Percentiles rank a stretch among this genome's conserved stretches.
phyloP scores from a whole-genome alignment of 2,329 filamentous ascomycete genomes.

The Fusarium tjaetaba region DNA sequence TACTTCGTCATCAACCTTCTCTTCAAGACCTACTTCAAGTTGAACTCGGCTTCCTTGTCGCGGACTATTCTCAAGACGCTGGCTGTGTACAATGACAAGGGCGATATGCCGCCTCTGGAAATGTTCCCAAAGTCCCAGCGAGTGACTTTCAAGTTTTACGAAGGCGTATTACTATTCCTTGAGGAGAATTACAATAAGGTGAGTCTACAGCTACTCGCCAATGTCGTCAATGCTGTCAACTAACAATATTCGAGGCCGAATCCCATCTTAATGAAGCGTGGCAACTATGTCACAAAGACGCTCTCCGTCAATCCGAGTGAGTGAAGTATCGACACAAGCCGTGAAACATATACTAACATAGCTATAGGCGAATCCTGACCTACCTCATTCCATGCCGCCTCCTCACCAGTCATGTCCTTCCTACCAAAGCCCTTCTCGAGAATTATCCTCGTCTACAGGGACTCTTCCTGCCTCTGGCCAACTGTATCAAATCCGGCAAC shows the following conservation, averaged over 20 bases:
- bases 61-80: conserved; percentile 90
- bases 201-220: conserved; percentile 17
- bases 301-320: conserved; percentile 82
- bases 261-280: conserved; percentile 83
- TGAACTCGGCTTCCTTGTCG: conserved; percentile 88
- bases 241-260: conserved; percentile 69
- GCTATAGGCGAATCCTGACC: conserved; percentile 80
- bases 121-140: conserved; percentile 89
- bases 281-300: conserved; percentile 78
- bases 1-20: conserved; percentile 94
- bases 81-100: conserved; percentile 72
- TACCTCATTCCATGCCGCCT: conserved; percentile 96
- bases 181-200: conserved; percentile 92
- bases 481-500: conserved; percentile 84
- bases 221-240: not conserved
- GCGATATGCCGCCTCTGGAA: conserved; percentile 83
- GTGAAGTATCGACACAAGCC: conserved; percentile 38
- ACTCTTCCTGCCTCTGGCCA: conserved; percentile 80
- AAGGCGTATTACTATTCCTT: conserved; percentile 91
- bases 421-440: conserved; percentile 74
- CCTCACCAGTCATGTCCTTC: conserved; percentile 86
- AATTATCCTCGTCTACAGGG: conserved; percentile 80
- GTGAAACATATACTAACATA: not conserved
- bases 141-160: conserved; percentile 96
- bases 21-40: conserved; percentile 98